phyloP scores from a whole-genome alignment of 2,329 filamentous ascomycete genomes.

The Talaromyces amestolkiae region DNA sequence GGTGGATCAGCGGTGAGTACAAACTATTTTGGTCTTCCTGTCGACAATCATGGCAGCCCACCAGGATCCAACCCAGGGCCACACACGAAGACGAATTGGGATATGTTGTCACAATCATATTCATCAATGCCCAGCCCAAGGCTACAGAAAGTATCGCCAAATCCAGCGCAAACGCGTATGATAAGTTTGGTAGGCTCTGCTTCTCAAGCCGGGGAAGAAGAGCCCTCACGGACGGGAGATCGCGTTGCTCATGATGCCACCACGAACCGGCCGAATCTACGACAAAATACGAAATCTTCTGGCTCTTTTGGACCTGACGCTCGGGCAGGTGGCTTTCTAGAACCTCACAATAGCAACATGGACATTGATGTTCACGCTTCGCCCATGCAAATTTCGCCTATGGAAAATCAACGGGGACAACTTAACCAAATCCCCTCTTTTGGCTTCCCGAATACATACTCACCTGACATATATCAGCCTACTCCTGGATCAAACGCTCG shows the following conservation, averaged over 20 bases:
- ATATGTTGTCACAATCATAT: conserved; percentile 65
- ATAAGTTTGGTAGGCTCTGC: conserved; percentile 62
- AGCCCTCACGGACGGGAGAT: not conserved
- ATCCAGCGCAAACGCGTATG: conserved; percentile 8
- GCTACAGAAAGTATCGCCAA: conserved; percentile 21
- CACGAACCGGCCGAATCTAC: not conserved
- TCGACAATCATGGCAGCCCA: conserved; percentile 60
- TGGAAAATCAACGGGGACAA: not conserved
- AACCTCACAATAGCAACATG: not conserved
- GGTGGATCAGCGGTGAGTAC: conserved; percentile 57
- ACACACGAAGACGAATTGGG: conserved; percentile 70
- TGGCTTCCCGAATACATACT: conserved; percentile 13
- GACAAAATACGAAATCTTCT: not conserved
- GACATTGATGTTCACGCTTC: not conserved
- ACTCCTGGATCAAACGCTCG: not conserved
- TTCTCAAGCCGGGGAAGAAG: not conserved
- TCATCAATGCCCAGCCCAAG: conserved; percentile 57
- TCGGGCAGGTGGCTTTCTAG: not conserved
- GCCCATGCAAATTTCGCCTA: conserved; percentile 6
- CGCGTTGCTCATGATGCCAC: not conserved
- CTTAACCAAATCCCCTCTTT: not conserved
- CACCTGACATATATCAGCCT: conserved; percentile 7
- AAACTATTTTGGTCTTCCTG: conserved; percentile 80
- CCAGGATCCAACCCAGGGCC: conserved; percentile 60
- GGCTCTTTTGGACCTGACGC: not conserved